phyloP scores from a whole-genome alignment of 768 basidiomycete species.

The Rickenella mellea region DNA sequence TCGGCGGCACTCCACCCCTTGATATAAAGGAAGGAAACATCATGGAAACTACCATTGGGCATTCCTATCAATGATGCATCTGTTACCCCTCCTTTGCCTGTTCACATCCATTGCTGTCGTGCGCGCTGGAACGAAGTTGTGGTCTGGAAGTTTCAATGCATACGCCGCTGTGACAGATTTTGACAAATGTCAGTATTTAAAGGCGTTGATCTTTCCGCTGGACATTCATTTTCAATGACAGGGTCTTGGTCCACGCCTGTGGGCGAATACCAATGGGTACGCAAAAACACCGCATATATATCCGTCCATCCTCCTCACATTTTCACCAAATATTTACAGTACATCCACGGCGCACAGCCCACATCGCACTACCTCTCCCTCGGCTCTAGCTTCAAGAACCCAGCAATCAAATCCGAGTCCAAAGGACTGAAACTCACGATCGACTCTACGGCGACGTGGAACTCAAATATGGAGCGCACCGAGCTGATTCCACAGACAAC shows the following conservation, averaged over 20 bases:
- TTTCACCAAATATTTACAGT: slow-evolving; percentile 12
- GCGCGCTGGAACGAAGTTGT: slow-evolving; percentile 41
- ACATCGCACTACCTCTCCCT: slow-evolving; percentile 47
- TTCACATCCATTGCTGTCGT: slow-evolving; percentile 17
- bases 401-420: slow-evolving; percentile 39
- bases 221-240: slow-evolving; percentile 12
- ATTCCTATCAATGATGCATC: not conserved
- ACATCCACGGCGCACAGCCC: slow-evolving; percentile 44
- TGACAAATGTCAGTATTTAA: slow-evolving; percentile 34
- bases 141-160: slow-evolving; percentile 46
- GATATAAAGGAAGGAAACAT: no score
- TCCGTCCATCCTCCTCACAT: not conserved
- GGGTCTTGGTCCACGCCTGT: slow-evolving; percentile 51
- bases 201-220: not conserved
- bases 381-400: slow-evolving; percentile 46
- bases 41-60: not conserved
- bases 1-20: no score
- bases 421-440: slow-evolving; percentile 47
- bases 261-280: slow-evolving; percentile 49
- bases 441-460: slow-evolving; percentile 45
- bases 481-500: slow-evolving; percentile 32
- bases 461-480: slow-evolving; percentile 33
- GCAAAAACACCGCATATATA: slow-evolving; percentile 3
- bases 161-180: slow-evolving; percentile 37
- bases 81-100: slow-evolving; percentile 5